Evolutionary conservation across 345 rosid genomes (phyloP).

Genomic region (Eucalyptus albens): DNA sequence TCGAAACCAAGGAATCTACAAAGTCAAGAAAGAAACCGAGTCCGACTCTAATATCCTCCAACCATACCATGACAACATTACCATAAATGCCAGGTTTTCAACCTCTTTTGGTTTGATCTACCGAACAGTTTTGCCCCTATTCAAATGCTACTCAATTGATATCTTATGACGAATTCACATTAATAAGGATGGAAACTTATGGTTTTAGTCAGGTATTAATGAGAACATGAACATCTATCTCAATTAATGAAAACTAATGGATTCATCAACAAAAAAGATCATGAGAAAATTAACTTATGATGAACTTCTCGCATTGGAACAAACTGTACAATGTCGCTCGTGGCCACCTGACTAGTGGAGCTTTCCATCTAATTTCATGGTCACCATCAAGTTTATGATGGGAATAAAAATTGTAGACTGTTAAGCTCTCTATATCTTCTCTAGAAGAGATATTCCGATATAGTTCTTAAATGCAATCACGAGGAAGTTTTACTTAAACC

Average conservation of each 20-base stretch:
- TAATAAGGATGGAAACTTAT: not conserved
- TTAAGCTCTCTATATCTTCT: not conserved
- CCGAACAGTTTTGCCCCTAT: too few species aligned
- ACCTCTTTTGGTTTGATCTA: not conserved
- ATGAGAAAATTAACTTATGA: slow-evolving; percentile 20
- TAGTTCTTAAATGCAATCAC: too few species aligned
- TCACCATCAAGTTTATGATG: slow-evolving; percentile 67
- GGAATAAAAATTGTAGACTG: not conserved
- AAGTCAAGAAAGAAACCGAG: not conserved
- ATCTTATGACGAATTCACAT: not conserved
- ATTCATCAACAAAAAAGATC: not conserved
- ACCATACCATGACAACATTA: not conserved
- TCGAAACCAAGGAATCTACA: not conserved
- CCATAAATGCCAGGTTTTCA: not conserved
- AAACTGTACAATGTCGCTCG: slow-evolving; percentile 75
- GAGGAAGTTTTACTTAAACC: not conserved
- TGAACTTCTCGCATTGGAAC: slow-evolving; percentile 68
- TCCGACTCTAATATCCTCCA: not conserved
- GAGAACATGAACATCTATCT: not conserved
- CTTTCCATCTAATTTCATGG: slow-evolving; percentile 58
- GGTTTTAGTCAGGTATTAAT: not conserved
- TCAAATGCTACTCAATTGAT: too few species aligned
- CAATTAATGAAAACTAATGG: not conserved
- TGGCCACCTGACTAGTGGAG: slow-evolving; percentile 53
- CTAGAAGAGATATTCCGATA: too few species aligned